Percentiles rank a stretch among this genome's conserved stretches.
Evolutionary conservation across 768 basidiomycete genomes (phyloP).

Genomic region (Tulasnella sp.): DNA sequence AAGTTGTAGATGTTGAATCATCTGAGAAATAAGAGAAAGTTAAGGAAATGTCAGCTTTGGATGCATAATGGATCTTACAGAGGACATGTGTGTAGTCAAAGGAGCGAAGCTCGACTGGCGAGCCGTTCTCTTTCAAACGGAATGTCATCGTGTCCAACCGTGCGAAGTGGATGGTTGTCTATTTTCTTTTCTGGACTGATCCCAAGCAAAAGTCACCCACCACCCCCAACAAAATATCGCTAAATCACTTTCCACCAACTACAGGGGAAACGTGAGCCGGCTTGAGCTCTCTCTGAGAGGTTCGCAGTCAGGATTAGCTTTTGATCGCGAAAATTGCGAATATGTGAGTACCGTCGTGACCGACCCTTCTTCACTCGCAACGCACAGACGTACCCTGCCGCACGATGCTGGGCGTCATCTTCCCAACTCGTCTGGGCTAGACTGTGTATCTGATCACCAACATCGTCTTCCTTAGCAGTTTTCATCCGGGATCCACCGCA

Average conservation of each 20-base stretch:
- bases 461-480: background rate
- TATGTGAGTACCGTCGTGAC: background rate
- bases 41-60: background rate
- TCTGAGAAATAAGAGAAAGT: constrained; percentile 35
- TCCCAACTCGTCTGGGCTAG: background rate
- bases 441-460: background rate
- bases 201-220: constrained; percentile 3
- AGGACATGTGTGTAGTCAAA: constrained; percentile 62
- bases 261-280: background rate
- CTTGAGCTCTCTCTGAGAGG: background rate
- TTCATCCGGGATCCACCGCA: background rate
- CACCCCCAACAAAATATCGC: background rate
- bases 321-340: background rate
- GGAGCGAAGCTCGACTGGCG: constrained; percentile 30
- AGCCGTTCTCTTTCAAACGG: background rate
- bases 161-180: background rate
- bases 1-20: constrained; percentile 51
- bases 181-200: constrained; percentile 4
- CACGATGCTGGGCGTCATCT: background rate
- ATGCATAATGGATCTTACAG: constrained; percentile 37
- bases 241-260: background rate
- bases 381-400: no score
- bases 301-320: background rate
- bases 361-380: background rate
- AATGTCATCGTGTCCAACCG: background rate